Conservation (phyloP, 140 eudicot genomes). For the Cichorium intybus region DNA sequence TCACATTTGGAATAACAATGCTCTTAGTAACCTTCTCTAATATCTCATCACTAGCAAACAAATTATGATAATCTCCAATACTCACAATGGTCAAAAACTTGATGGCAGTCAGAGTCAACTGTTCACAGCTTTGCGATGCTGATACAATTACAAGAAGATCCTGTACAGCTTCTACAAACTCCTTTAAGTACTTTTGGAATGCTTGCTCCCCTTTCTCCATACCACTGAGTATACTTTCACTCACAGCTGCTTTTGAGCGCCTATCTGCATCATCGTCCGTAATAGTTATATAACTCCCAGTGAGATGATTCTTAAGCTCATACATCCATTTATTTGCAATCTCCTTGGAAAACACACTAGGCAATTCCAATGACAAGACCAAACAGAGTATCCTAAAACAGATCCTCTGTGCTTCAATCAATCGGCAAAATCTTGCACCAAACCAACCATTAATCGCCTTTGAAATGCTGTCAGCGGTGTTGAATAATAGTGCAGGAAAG, state of each 20-base stretch:
- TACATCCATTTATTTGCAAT: slow-evolving; percentile 76
- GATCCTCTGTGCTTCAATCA: slow-evolving; percentile 71
- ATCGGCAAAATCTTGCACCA: slow-evolving; percentile 31
- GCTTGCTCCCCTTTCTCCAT: slow-evolving; percentile 69
- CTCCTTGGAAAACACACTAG: slow-evolving; percentile 81
- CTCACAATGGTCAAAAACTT: slow-evolving; percentile 79
- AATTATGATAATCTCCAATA: slow-evolving; percentile 65
- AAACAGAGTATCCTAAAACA: slow-evolving; percentile 86
- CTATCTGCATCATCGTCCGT: slow-evolving; percentile 67
- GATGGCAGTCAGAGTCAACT: slow-evolving; percentile 72
- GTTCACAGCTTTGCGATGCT: slow-evolving; percentile 58
- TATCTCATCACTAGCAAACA: slow-evolving; percentile 68
- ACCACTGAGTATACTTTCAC: slow-evolving; percentile 68
- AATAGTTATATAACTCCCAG: slow-evolving; percentile 44
- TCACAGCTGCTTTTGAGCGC: slow-evolving; percentile 72
- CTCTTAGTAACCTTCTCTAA: slow-evolving; percentile 70
- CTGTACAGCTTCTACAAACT: slow-evolving; percentile 78
- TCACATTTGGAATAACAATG: slow-evolving; percentile 74
- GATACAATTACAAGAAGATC: slow-evolving; percentile 72
- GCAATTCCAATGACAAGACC: slow-evolving; percentile 68
- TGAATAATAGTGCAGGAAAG: slow-evolving; percentile 59
- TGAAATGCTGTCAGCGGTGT: slow-evolving; percentile 50
- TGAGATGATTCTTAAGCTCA: slow-evolving; percentile 60
- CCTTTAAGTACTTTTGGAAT: slow-evolving; percentile 62
- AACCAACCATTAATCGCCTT: slow-evolving; percentile 36